Evolutionary conservation across 2,329 filamentous ascomycete species (phyloP), one percentile per base, ranked within the genome.

Genomic region (Pseudogymnoascus sp.): DNA sequence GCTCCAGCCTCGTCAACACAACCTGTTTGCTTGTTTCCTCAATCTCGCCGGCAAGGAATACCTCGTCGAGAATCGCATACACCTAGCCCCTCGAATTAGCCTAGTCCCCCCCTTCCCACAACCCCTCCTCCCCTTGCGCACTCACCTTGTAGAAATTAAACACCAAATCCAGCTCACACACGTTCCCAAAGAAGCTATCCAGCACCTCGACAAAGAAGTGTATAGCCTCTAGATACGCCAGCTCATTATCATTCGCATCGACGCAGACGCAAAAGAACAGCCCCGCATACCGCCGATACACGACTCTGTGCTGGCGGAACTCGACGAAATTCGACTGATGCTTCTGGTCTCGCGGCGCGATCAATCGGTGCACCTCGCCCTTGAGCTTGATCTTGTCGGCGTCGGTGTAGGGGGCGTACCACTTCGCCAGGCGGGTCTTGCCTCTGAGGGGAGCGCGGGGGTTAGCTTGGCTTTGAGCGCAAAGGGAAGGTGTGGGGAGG

Each of bases 291-390:
- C 94, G 89, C 47, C 95, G 88, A 79, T 99, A 99, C 60, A 99
- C 91, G 69, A 99, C 89, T 79, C 97, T 97, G 73, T 93, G 91
- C 77, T 91, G 90, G 67, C 90, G 89, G 78, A 89, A 88, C 77
- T 99, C 94, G 81, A 99, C 94, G 72, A 99, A 99, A 79, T 99
- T 99, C 77, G 91, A 96, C 75, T 99, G 94, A 80, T 99, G 96
- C 74, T 99, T 99, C 74, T 99, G 94, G 77, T 99, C 94, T 72
- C 94, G 90, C 6, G 94, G 94, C 0, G 94, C 94, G 64, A 99
- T 93, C 68, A 99, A 91, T 65, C 94, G 92, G 81, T 99, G 94
- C 77, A 91, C 89, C 80, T 99, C 94, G 82, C 94, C 94, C 77
- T 99, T 99, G 70, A 99, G 82, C 78, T 96, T 97, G 75, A 99